Base-by-base conservation (phyloP, 805 yeast species). In the Zygoascus tannicola region DNA sequence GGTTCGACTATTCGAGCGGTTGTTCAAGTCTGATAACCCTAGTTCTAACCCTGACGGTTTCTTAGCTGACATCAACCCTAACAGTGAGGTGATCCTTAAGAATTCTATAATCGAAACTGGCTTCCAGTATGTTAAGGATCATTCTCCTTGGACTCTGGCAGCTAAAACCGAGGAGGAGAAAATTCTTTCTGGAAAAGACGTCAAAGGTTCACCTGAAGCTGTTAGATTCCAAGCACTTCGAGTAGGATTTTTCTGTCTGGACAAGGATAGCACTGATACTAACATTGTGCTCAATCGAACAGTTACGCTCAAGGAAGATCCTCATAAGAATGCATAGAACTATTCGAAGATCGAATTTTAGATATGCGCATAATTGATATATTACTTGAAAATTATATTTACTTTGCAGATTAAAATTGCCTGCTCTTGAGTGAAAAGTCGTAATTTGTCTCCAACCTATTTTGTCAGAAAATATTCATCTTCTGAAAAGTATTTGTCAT, bases 221-320 rank as follows among this genome's bases (percentile, higher is more conserved):
- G 86, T 85, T 26, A 78, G 98, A 65, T 92, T 92, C 86, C 98
- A 92, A 70, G 98, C 95, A 23, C 75, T 92, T 65, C 79, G 98
- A 68, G 90, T 85, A 38, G 98, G 98, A 23, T 92, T 92, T 66
- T 92, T 87, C 76, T 80, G 95, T 58, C 63, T 86, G 62, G 98
- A 92, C 62, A 76, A 74, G 54, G 97, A 90, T 51, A 67, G 85
- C 45, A 66, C 71, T 7, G 71, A 67, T 16, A 80, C 75, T 22
- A 71, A 68, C 47, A 66, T 88, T 50, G 73, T 92, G 28, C 70
- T 92, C 60, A 92, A 92, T 68, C 77, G 96, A 63, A 86, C 90
- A 56, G 98, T 92, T 35, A 81, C 95, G 12, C 75, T 92, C 66
- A 92, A 90, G 70, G 94, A 84, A 57, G 95, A 86, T 51, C 53